Evolutionary conservation across 2,329 filamentous ascomycete species (phyloP).

Genomic region (Furcasterigmium sp.): DNA sequence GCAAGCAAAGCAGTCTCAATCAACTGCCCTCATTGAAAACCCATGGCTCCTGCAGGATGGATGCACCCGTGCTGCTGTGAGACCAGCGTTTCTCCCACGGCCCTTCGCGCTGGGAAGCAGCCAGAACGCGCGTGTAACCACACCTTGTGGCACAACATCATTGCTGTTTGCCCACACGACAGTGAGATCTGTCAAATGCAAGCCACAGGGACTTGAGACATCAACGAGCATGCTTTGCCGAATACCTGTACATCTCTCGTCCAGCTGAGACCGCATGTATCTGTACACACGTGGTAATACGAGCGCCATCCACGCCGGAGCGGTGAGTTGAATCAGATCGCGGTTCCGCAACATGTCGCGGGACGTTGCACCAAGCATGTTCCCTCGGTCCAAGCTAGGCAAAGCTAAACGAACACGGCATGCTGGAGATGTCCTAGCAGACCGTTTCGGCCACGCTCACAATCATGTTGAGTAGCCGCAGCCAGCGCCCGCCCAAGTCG

Average conservation of each 20-base stretch:
- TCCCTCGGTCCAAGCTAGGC: conserved; percentile 28
- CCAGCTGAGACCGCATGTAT: neutral
- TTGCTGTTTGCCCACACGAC: too few relatives aligned
- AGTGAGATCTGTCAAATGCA: conserved; percentile 3
- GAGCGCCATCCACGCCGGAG: neutral
- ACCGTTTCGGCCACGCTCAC: neutral
- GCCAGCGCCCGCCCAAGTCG: too few relatives aligned
- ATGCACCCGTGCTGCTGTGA: too few relatives aligned
- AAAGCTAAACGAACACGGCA: conserved; percentile 32
- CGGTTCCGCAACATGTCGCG: neutral
- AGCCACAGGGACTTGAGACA: conserved; percentile 1
- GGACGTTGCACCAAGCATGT: conserved; percentile 18
- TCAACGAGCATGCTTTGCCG: neutral
- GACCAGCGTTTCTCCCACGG: too few relatives aligned
- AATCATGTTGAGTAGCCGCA: neutral
- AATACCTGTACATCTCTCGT: neutral
- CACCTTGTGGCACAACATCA: neutral
- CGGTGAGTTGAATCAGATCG: conserved; percentile 1
- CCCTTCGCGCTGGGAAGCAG: neutral
- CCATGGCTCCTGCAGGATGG: too few relatives aligned
- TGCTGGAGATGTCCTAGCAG: neutral
- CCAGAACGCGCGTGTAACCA: neutral
- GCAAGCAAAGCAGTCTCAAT: too few relatives aligned
- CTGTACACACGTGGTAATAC: neutral
- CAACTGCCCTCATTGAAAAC: too few relatives aligned